Base-by-base conservation (phyloP, 2,329 filamentous ascomycete genomes). In the Monosporascus sp. region DNA sequence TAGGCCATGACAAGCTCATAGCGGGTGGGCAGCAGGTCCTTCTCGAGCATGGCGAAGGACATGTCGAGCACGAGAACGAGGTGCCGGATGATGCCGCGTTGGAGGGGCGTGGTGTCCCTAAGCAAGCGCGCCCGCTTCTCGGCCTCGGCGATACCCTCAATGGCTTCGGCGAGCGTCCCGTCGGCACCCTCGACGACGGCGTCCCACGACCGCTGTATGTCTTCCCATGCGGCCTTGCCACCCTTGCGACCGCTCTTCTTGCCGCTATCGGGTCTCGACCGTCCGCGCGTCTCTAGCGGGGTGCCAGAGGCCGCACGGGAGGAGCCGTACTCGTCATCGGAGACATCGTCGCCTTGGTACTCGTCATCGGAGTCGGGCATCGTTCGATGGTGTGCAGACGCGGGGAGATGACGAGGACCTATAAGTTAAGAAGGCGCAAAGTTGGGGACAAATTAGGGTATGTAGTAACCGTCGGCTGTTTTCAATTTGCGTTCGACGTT, bases 81-180 rank as follows among this genome's bases (percentile, higher is more conserved):
- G 72, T 99, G 93, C n/a, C 94, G 87, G 71, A 99, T 99, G 65
- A 99, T 99, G 57, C 94, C 94, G 62, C 94, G 84, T 73, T 99
- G 94, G 51, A 99, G 77, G 14, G 94, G 94, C 48, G 93, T 97
- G 27, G 94, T 97, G 69, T 99, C 94, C 70, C 90, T 89, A 56
- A 96, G 79, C 56, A 97, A 75, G 62, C 92, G 89, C 61, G 72
- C 73, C 55, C 91, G 84, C 77, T 95, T 95, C 68, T 89, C 85
- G 22, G 90, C 89, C 70, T 96, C 90, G 48, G 91, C 79, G 31
- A 88, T 72, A 22, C 87, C 86, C 59, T 89, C 85, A 41, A 96
- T 80, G 14, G 81, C 79, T 43, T 81, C 82, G 53, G 85, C 86
- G 60, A 96, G 83, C 53, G 85, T 86, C 46, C 89, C 90, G 72